Evolutionary conservation across 2,329 filamentous ascomycete genomes (phyloP).

Genomic region (Westerdykella sp.): DNA sequence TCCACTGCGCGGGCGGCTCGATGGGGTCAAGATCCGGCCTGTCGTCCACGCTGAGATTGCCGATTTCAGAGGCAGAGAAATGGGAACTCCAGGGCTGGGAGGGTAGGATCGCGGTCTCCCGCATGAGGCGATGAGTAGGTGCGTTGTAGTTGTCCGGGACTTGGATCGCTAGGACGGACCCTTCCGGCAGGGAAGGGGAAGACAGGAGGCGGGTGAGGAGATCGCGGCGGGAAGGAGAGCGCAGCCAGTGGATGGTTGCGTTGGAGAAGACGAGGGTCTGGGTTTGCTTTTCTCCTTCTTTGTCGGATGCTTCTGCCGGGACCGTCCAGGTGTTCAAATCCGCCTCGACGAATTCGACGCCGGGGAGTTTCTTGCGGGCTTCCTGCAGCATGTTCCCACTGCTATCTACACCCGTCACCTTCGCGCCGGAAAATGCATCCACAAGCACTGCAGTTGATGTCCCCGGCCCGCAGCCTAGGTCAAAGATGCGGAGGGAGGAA

Average conservation of each 20-base stretch:
- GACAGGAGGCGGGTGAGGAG: slow-evolving; percentile 43
- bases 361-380: slow-evolving; percentile 38
- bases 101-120: slow-evolving; percentile 31
- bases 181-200: slow-evolving; percentile 29
- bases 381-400: slow-evolving; percentile 51
- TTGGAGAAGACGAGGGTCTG: slow-evolving; percentile 51
- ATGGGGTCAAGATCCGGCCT: slow-evolving; percentile 44
- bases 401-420: slow-evolving; percentile 49
- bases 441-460: slow-evolving; percentile 51
- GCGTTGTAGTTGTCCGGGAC: slow-evolving; percentile 48
- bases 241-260: slow-evolving; percentile 56
- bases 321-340: slow-evolving; percentile 42
- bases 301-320: neutral
- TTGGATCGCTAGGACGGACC: slow-evolving; percentile 51
- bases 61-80: slow-evolving; percentile 16
- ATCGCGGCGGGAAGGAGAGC: slow-evolving; percentile 38
- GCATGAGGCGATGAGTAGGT: slow-evolving; percentile 48
- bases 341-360: slow-evolving; percentile 42
- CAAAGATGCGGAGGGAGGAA: slow-evolving; percentile 43
- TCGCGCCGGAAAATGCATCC: slow-evolving; percentile 43
- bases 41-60: slow-evolving; percentile 2
- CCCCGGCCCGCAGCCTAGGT: slow-evolving; percentile 56
- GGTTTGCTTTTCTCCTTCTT: slow-evolving; percentile 2
- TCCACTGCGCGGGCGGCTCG: slow-evolving; percentile 44
- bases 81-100: slow-evolving; percentile 36